Percentiles rank a stretch among this genome's conserved stretches.
phyloP scores from a whole-genome alignment of 164 flowering plant species.

The Vitis cinerea region DNA sequence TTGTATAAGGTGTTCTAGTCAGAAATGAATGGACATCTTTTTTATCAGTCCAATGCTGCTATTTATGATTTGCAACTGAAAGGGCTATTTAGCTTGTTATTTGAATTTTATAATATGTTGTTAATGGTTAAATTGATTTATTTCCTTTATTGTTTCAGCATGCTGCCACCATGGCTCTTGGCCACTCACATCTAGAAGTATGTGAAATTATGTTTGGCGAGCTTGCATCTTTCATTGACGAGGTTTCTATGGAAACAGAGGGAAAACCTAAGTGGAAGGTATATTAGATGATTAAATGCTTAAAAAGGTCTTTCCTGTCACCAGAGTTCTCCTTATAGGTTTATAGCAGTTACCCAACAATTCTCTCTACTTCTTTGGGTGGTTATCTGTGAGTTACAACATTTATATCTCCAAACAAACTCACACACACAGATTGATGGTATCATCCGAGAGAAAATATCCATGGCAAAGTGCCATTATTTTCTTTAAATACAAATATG shows the following conservation, averaged over 20 bases:
- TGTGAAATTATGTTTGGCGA: conserved; percentile 92
- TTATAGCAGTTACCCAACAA: neutral
- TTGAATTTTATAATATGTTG: neutral
- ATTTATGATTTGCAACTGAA: no score
- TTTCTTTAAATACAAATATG: no score
- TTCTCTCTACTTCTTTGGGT: no score
- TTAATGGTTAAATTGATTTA: neutral
- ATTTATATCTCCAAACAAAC: no score
- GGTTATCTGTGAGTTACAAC: no score
- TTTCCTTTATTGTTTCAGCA: conserved; percentile 46
- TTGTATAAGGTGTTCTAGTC: no score
- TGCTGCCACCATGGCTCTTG: conserved; percentile 97
- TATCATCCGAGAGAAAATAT: no score
- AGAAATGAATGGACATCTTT: neutral
- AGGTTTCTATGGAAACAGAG: conserved; percentile 83
- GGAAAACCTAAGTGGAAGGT: conserved; percentile 99
- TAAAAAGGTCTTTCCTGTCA: neutral
- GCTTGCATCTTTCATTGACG: conserved; percentile 84
- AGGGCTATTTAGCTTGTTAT: neutral
- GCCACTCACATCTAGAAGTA: conserved; percentile 91
- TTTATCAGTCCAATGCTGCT: neutral
- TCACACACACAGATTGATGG: no score
- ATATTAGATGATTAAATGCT: conserved; percentile 15
- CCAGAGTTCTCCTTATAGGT: neutral
- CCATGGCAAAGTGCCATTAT: no score